Percentiles rank a stretch among this genome's conserved stretches.
phyloP scores from a whole-genome alignment of 345 rosid species.

The Eucalyptus pumila region DNA sequence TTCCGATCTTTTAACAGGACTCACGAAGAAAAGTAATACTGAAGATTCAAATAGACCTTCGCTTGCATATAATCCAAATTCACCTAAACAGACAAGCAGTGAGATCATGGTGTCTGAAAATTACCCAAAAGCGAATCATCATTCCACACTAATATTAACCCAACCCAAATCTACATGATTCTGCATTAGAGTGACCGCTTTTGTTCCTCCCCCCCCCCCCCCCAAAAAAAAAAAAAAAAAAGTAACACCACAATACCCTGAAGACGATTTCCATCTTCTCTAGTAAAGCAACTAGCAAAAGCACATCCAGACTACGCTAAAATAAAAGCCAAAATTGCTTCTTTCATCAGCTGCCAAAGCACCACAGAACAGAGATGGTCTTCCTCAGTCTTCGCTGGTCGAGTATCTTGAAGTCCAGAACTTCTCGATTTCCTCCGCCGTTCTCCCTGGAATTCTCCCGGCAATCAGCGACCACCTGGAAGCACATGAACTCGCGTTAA shows the following conservation, averaged over 20 bases:
- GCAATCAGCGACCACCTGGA: conserved; percentile 27
- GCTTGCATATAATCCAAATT: background rate
- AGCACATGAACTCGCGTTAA: background rate
- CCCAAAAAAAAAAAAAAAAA: no score
- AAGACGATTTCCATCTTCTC: background rate
- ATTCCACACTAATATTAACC: background rate
- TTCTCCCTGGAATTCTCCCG: conserved; percentile 33
- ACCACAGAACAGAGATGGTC: background rate
- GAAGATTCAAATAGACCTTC: background rate
- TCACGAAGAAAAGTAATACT: background rate
- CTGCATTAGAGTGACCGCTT: background rate
- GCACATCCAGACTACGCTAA: background rate
- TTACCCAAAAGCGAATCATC: background rate
- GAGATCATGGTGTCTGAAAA: background rate
- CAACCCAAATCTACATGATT: background rate
- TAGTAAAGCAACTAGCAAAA: background rate
- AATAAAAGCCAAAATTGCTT: background rate
- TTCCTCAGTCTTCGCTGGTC: conserved; percentile 1
- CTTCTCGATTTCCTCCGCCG: conserved; percentile 32
- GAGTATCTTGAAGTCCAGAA: conserved; percentile 28
- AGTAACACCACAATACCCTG: background rate
- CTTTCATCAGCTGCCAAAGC: background rate
- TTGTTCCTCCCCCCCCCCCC: background rate
- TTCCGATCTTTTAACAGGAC: background rate
- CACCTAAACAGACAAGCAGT: background rate